Base-by-base conservation (phyloP, 345 rosid species). In the Dovyalis caffra region DNA sequence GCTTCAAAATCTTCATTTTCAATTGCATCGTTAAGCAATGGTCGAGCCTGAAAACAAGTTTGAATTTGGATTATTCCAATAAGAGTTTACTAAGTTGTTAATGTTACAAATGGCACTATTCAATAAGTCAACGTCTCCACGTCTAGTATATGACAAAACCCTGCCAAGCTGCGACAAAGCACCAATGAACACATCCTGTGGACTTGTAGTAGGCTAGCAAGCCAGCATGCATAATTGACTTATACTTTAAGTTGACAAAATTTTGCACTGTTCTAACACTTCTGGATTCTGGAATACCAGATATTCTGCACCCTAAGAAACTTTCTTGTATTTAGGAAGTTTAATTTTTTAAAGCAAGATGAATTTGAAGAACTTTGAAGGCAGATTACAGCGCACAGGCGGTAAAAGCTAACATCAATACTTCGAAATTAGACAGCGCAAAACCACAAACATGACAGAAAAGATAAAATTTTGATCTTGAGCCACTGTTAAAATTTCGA, bases 11-110 rank as follows among this genome's bases (percentile, higher is more conserved):
- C 87, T 83, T 90, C 93, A 45, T 73, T 78, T 34, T 95, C 98
- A 16, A 95, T 83, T 70, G 99, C 95, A 85, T 89, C 88, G 68
- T 75, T 70, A 31, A 95, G 88, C 84, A 91, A 85, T 8, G 97
- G 99, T 29, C 96, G 88, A 69, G 98, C 98, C 99, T 95, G 89
- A 78, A 71, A 60, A 33, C 43, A 73, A 25, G 58, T 66, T 53
- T 37, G 10, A 34, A 23, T 56, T 56, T 56, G 60, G 6, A 34
- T 29, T 56, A 10, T 23, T 56, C 60, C n/a, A 12, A 23, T 56
- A 9, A 9, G 8, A 9, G 60, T 23, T 10, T 56, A 56, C 28
- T 14, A 56, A 3, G 60, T 2, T 2, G 60, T 23, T 56, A 56
- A n/a, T 56, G 12, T 8, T 23, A 23, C 60, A 56, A 23, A 3